Evolutionary conservation across 164 flowering plant genomes (phyloP).

Genomic region (Euptelea pleiosperma): DNA sequence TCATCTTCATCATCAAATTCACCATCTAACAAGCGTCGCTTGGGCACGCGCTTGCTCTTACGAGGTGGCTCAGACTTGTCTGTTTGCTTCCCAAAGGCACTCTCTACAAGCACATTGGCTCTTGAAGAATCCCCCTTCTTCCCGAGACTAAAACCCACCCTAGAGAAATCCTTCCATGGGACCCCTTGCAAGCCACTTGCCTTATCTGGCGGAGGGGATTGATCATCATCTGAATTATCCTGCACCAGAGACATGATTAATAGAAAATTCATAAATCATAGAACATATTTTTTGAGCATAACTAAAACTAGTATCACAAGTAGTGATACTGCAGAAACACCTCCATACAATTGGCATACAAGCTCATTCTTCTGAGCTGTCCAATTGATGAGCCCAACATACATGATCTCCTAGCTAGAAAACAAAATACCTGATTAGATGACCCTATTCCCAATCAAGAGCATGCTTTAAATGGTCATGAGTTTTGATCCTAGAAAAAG

Average conservation of each 20-base stretch:
- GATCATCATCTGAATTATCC: conserved; percentile 47
- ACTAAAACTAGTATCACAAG: not conserved
- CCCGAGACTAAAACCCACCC: conserved; percentile 35
- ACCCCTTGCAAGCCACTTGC: conserved; percentile 57
- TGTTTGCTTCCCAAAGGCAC: conserved; percentile 34
- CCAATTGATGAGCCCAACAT: not conserved
- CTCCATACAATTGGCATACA: not conserved
- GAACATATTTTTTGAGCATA: not conserved
- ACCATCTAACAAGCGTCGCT: conserved; percentile 61
- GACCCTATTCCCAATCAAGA: not conserved
- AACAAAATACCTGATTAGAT: too few species aligned
- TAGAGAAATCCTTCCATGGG: conserved; percentile 74
- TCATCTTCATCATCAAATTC: conserved; percentile 73
- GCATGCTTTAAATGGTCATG: not conserved
- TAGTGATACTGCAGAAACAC: not conserved
- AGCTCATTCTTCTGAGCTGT: not conserved
- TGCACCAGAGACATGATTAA: conserved; percentile 23
- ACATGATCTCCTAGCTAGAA: conserved; percentile 24
- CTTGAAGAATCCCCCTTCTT: conserved; percentile 39
- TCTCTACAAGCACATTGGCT: conserved; percentile 40
- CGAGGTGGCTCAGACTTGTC: conserved; percentile 65
- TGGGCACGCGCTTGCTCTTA: conserved; percentile 82
- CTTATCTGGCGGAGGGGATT: conserved; percentile 36
- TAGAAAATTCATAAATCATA: not conserved
- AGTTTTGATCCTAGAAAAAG: too few species aligned